These are phyloP conservation scores for Apiospora saccharicola DNA, from an alignment of 2,329 filamentous ascomycete species.

Conservation along the genomic window DNA sequence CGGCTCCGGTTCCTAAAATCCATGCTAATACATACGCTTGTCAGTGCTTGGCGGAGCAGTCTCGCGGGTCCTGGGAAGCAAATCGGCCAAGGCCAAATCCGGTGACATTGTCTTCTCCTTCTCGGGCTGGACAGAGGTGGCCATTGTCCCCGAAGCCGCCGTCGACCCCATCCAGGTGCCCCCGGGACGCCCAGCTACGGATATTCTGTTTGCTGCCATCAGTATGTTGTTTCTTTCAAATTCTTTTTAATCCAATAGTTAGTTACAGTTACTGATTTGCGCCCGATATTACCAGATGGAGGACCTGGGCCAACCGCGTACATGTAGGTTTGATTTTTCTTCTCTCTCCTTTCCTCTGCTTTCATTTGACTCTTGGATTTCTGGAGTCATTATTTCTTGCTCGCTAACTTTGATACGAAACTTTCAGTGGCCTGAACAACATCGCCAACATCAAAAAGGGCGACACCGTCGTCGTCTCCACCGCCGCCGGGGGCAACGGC, in stretches of 20 bases:
- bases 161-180: conserved; percentile 38
- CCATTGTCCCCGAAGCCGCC: conserved; percentile 56
- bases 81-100: conserved; percentile 52
- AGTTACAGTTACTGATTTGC: background rate
- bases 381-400: background rate
- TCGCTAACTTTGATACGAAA: background rate
- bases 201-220: conserved; percentile 48
- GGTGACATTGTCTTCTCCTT: conserved; percentile 60
- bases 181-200: conserved; percentile 49
- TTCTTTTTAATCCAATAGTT: too few species aligned
- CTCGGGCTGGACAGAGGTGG: conserved; percentile 66
- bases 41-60: conserved; percentile 66
- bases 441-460: background rate
- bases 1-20: background rate
- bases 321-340: background rate
- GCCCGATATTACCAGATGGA: background rate
- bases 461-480: conserved; percentile 36
- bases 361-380: background rate
- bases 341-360: background rate
- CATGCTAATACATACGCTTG: background rate
- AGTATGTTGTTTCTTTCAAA: background rate
- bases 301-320: background rate
- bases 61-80: conserved; percentile 58
- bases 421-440: conserved; percentile 7
- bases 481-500: conserved; percentile 54